Conservation (phyloP, 2,329 filamentous ascomycete genomes). For the Stagonosporopsis chrysanthemi region DNA sequence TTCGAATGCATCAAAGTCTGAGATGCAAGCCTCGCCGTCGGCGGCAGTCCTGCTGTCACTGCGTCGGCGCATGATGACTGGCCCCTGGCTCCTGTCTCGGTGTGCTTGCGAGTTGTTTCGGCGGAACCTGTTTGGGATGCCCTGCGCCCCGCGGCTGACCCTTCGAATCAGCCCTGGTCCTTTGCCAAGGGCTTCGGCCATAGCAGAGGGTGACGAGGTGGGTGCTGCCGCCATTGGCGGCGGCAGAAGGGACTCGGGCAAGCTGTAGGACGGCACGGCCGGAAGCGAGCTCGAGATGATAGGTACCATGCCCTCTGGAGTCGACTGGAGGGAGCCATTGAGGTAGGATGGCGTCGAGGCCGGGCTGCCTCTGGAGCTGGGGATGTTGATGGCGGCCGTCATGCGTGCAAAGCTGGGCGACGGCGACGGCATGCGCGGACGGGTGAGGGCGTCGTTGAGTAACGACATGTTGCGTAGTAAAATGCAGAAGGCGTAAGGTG, state of each 20-base stretch:
- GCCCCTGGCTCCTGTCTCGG: slow-evolving; percentile 87
- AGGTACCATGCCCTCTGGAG: slow-evolving; percentile 68
- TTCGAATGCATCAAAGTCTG: slow-evolving; percentile 59
- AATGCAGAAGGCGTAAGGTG: slow-evolving; percentile 21
- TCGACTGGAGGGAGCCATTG: slow-evolving; percentile 70
- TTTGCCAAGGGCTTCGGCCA: slow-evolving; percentile 68
- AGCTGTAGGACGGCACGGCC: slow-evolving; percentile 64
- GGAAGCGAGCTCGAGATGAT: slow-evolving; percentile 60
- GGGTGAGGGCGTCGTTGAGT: slow-evolving; percentile 38
- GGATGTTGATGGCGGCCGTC: slow-evolving; percentile 45
- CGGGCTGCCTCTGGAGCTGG: slow-evolving; percentile 51
- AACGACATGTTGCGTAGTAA: slow-evolving; percentile 32
- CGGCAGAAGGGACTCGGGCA: slow-evolving; percentile 75
- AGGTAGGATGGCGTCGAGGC: slow-evolving; percentile 49
- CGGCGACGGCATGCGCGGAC: slow-evolving; percentile 45
- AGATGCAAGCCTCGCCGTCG: slow-evolving; percentile 56
- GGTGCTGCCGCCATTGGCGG: slow-evolving; percentile 57
- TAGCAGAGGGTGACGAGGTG: slow-evolving; percentile 60
- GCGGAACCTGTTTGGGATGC: slow-evolving; percentile 72
- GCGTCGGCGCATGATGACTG: slow-evolving; percentile 83
- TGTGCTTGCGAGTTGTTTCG: slow-evolving; percentile 77
- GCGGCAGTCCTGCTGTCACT: slow-evolving; percentile 85
- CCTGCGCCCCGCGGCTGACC: slow-evolving; percentile 80
- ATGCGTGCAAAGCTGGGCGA: slow-evolving; percentile 41
- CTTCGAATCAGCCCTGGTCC: slow-evolving; percentile 79